Conservation (phyloP, 441 rosid genomes). For the Caryocar brasiliense region DNA sequence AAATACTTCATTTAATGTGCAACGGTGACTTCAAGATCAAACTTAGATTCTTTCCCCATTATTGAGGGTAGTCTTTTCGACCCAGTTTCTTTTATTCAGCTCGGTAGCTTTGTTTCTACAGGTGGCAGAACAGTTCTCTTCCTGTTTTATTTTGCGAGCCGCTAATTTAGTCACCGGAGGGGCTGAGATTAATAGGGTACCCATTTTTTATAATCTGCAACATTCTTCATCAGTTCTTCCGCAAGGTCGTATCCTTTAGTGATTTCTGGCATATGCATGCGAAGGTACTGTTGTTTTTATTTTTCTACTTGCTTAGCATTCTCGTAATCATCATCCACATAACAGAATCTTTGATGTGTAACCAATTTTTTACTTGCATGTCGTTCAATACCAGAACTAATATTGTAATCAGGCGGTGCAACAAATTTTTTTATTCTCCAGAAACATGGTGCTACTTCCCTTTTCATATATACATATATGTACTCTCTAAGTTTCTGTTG, state of each 20-base stretch:
- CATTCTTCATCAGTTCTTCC: constrained; percentile 44
- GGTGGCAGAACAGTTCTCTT: constrained; percentile 29
- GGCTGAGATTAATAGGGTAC: constrained; percentile 26
- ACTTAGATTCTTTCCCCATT: background rate
- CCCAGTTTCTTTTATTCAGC: background rate
- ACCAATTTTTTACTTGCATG: no score
- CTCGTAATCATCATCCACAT: background rate
- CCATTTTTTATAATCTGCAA: constrained; percentile 36
- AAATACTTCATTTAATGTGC: background rate
- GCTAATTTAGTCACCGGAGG: constrained; percentile 18
- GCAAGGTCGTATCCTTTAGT: constrained; percentile 50
- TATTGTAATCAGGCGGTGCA: no score
- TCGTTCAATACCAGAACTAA: no score
- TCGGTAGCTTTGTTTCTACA: constrained; percentile 18
- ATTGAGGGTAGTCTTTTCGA: background rate
- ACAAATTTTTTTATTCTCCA: no score
- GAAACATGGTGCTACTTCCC: no score
- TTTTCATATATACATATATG: no score
- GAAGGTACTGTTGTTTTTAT: no score
- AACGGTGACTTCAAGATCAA: background rate
- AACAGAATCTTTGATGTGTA: no score
- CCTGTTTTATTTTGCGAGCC: constrained; percentile 29
- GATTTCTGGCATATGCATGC: background rate
- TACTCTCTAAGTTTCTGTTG: background rate
- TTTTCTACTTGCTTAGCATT: no score